Percentiles rank a stretch among this genome's conserved stretches.
Evolutionary conservation across 371 early-diverging fungal genomes (phyloP).

Genomic region (Enterospora canceri): DNA sequence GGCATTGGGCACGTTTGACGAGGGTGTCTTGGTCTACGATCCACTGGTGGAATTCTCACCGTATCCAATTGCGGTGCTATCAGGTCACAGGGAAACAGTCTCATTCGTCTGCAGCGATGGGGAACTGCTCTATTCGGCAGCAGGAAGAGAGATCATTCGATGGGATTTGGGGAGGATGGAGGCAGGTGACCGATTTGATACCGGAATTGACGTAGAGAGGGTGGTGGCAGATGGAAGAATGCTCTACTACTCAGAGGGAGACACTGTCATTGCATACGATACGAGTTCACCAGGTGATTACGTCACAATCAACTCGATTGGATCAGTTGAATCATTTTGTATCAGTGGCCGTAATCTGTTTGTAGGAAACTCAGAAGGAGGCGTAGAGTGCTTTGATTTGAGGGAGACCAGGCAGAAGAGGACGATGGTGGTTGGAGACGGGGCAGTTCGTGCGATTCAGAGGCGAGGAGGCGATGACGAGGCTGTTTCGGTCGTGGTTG

Average conservation of each 20-base stretch:
- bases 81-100: constrained; percentile 38
- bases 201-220: background rate
- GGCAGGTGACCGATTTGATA: background rate
- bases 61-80: constrained; percentile 26
- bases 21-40: constrained; percentile 36
- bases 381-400: too few relatives aligned
- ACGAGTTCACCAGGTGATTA: background rate
- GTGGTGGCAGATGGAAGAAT: background rate
- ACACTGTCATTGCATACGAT: background rate
- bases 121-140: constrained; percentile 17
- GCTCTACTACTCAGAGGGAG: background rate
- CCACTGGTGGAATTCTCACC: constrained; percentile 18
- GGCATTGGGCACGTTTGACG: constrained; percentile 40
- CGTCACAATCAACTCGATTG: background rate
- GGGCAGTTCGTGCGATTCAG: too few relatives aligned
- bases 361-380: too few relatives aligned
- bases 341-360: too few relatives aligned
- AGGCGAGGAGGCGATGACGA: too few relatives aligned
- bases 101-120: constrained; percentile 3
- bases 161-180: constrained; percentile 40
- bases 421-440: too few relatives aligned
- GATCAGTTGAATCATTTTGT: too few relatives aligned
- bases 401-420: too few relatives aligned
- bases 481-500: too few relatives aligned
- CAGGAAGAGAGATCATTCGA: constrained; percentile 29